These are phyloP conservation scores for Paramecium pentaurelia DNA, from an alignment of 73 alveolate genomes.

Conservation along the genomic window DNA sequence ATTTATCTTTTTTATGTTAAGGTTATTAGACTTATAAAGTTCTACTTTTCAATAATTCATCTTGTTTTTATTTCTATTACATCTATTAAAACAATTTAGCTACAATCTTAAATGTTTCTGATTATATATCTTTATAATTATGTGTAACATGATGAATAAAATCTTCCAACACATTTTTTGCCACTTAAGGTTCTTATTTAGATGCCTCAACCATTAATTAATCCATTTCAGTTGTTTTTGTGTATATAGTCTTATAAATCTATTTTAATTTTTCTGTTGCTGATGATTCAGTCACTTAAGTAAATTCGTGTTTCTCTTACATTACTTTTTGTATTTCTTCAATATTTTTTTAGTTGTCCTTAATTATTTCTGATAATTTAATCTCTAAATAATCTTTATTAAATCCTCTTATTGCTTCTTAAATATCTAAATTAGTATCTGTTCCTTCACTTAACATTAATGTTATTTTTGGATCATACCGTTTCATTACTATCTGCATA, in stretches of 20 bases:
- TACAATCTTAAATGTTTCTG: constrained; percentile 15
- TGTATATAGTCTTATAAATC: not conserved
- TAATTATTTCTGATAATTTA: not conserved
- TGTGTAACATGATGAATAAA: not conserved
- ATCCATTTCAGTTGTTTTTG: constrained; percentile 1
- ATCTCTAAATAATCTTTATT: not conserved
- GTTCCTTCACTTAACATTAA: not conserved
- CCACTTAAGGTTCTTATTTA: not conserved
- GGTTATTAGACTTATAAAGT: not conserved
- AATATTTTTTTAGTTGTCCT: not conserved
- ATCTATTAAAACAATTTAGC: not conserved
- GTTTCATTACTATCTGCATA: constrained; percentile 36
- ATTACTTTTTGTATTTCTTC: not conserved
- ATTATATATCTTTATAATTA: not conserved
- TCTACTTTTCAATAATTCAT: not conserved
- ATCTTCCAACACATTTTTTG: not conserved
- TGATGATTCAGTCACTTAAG: not conserved
- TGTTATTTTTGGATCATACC: constrained; percentile 41
- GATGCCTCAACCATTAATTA: not conserved
- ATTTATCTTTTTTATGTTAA: not conserved
- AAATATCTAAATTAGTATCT: not conserved
- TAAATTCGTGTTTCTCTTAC: not conserved
- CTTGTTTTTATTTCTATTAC: not conserved
- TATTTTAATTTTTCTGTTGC: constrained; percentile 2
- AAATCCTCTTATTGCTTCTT: not conserved